phyloP scores from a whole-genome alignment of 345 rosid species.

The Sonneratia caseolaris region DNA sequence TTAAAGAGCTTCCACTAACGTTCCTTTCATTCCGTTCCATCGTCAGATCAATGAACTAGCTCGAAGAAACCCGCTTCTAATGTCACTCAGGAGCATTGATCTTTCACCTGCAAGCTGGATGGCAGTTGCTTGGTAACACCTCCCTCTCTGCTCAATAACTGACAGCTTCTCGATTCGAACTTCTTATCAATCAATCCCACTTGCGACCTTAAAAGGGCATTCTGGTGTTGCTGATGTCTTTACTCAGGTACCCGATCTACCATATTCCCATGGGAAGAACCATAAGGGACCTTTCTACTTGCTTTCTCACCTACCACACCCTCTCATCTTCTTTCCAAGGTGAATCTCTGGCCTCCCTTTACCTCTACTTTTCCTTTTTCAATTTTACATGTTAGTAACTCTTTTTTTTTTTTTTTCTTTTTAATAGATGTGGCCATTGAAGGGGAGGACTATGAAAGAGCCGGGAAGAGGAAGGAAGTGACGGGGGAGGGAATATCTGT shows the following conservation, averaged over 20 bases:
- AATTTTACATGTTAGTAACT: too few species aligned
- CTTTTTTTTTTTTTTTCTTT: background rate
- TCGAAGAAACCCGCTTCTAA: conserved; percentile 63
- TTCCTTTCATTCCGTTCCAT: conserved; percentile 9
- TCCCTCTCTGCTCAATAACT: background rate
- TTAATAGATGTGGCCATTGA: conserved; percentile 61
- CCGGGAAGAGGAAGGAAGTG: conserved; percentile 30
- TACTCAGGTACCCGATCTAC: conserved; percentile 81
- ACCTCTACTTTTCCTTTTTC: background rate
- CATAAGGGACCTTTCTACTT: conserved; percentile 89
- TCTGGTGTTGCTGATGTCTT: background rate
- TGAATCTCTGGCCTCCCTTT: conserved; percentile 10
- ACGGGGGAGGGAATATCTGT: conserved; percentile 62
- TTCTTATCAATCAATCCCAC: background rate
- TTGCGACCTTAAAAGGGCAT: background rate
- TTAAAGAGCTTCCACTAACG: background rate
- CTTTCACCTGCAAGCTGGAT: conserved; percentile 99
- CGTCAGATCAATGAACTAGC: conserved; percentile 71
- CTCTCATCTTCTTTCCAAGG: conserved; percentile 97
- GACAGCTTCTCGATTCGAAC: background rate
- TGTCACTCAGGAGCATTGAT: conserved; percentile 92
- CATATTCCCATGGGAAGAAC: conserved; percentile 99
- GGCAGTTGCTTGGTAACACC: conserved; percentile 85
- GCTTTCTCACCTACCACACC: conserved; percentile 95
- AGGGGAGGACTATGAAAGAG: conserved; percentile 30